Evolutionary conservation across 148 eudicot species (phyloP), one percentile per base, ranked within the genome.

Genomic region (Oxyria digyna): DNA sequence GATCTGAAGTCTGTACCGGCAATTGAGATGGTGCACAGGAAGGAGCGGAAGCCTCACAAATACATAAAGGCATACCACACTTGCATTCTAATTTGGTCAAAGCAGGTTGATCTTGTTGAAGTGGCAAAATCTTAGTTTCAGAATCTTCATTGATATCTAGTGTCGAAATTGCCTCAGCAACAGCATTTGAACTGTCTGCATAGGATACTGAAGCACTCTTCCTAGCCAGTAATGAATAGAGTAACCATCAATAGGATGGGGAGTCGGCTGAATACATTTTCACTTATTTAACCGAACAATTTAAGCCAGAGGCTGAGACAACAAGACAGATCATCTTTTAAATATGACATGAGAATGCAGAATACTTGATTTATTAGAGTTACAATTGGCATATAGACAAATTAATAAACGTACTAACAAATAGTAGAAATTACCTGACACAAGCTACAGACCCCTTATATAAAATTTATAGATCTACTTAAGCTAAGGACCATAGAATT

Each of bases 41-140:
- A 18, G 88, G 81, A 72, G 68, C 77, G 48, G 96, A 73, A 74
- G 84, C 84, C 77, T 74, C 86, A 77, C 98, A 94, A 75, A 94
- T 94, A 83, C 98, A 94, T 81, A 94, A 82, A 78, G 98, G 98
- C 98, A 94, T 94, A 63, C 97, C 98, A 81, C 98, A 94, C 59
- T 88, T 90, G 86, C 98, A 94, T 31, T 94, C 92, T 74, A 73
- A 32, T 70, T 76, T 69, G 35, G 70, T 78, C 38, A 77, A 40
- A 52, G 62, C 65, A 45, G 81, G 55, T 49, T 79, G 66, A 50
- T 81, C 74, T 67, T 78, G 66, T 7, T 71, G 33, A 71, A 73
- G 68, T 62, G 74, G 75, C 64, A 74, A 75, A 45, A 69, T 32
- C 43, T 77, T 78, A 42, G 71, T 50, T 55, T 84, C 86, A 63